A percentile compares a stretch with the other conserved stretches of the same genome.
phyloP scores from a whole-genome alignment of 2,329 filamentous ascomycete genomes.

The Ophiostoma sp. region DNA sequence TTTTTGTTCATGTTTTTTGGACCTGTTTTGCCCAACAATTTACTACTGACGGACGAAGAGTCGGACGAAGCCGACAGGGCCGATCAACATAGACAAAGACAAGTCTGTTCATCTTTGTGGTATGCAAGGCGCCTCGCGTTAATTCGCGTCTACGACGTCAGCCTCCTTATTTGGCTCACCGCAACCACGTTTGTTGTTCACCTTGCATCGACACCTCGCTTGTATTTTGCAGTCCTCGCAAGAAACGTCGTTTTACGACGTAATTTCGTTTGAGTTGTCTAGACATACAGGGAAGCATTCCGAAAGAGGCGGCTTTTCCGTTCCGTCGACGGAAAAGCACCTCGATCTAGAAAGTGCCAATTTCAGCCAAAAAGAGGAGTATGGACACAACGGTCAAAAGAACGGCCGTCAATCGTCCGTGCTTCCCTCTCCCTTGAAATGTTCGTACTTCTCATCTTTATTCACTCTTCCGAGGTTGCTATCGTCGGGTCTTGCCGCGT shows the following conservation, averaged over 20 bases:
- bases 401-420: not conserved
- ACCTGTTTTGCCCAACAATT: not conserved
- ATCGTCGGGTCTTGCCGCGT: not conserved
- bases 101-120: not conserved
- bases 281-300: not conserved
- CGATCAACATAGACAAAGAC: not conserved
- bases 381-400: not conserved
- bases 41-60: not conserved
- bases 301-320: not conserved
- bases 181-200: not conserved
- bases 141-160: not conserved
- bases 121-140: not conserved
- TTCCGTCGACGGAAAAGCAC: not conserved
- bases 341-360: not conserved
- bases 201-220: not conserved
- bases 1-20: not conserved
- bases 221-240: not conserved
- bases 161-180: not conserved
- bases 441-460: not conserved
- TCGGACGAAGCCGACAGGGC: not conserved
- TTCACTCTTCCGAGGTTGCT: slow-evolving; percentile 14
- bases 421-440: not conserved
- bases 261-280: not conserved
- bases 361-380: not conserved
- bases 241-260: not conserved